These are phyloP conservation scores for Skeletonema costatum DNA, from an alignment of 108 stramenopile genomes.

Conservation along the genomic window DNA sequence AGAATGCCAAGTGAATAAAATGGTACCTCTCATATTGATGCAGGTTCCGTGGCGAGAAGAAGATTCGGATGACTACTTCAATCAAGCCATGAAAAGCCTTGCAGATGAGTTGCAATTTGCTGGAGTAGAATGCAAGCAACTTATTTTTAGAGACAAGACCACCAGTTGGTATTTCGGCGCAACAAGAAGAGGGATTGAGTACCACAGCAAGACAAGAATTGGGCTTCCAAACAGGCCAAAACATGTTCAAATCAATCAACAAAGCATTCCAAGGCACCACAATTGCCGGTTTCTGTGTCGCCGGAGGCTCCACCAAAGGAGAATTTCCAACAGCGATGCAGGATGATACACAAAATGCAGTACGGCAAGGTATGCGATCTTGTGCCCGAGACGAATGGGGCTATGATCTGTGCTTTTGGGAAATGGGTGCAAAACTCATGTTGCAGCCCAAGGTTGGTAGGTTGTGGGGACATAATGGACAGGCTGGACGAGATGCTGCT, in stretches of 20 bases:
- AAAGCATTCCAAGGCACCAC: not conserved
- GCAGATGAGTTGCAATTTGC: not conserved
- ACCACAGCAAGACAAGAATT: not conserved
- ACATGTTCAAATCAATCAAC: not conserved
- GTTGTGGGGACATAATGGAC: not conserved
- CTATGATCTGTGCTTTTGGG: conserved; percentile 5
- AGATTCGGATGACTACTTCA: not conserved
- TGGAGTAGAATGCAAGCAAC: not conserved
- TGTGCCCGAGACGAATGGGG: not conserved
- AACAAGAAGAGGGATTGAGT: not conserved
- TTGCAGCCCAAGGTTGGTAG: conserved; percentile 1
- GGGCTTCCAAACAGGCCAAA: not conserved
- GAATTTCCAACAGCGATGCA: not conserved
- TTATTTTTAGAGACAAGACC: conserved; percentile 20
- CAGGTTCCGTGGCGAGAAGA: not conserved
- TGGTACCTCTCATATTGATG: not conserved
- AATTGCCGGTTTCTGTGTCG: not conserved
- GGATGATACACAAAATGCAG: conserved; percentile 3
- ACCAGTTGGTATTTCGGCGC: conserved; percentile 24
- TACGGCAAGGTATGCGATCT: not conserved
- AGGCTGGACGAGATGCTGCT: conserved; percentile 2
- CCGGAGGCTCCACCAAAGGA: conserved; percentile 1
- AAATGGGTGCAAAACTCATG: conserved; percentile 4
- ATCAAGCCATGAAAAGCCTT: not conserved
- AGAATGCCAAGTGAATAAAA: not conserved